Conservation (phyloP, 106 monocot species). For the Phalaenopsis equestris region DNA sequence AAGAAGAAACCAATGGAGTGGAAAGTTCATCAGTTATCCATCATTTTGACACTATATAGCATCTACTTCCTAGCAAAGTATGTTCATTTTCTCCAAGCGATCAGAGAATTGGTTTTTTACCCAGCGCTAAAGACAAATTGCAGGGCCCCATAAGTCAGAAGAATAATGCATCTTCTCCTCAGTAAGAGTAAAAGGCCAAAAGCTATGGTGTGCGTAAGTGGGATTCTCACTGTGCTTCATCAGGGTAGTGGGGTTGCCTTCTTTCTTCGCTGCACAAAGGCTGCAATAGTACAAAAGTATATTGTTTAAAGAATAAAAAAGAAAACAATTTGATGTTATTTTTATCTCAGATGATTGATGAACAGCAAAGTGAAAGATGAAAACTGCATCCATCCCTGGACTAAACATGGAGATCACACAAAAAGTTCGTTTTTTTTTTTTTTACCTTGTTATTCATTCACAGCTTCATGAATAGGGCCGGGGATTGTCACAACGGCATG, state of each 20-base stretch:
- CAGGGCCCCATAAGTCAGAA: conserved; percentile 39
- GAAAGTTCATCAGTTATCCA: conserved; percentile 36
- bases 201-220: conserved; percentile 19
- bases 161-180: conserved; percentile 20
- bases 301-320: background rate
- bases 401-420: background rate
- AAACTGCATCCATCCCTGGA: background rate
- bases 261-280: background rate
- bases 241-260: conserved; percentile 18
- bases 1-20: conserved; percentile 43
- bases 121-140: conserved; percentile 16
- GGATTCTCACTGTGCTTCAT: conserved; percentile 24
- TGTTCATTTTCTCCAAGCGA: conserved; percentile 29
- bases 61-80: conserved; percentile 16
- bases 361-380: conserved; percentile 4
- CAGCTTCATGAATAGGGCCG: background rate
- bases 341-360: conserved; percentile 16
- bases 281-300: background rate
- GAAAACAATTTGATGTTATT: background rate
- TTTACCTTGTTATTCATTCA: background rate
- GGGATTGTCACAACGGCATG: background rate
- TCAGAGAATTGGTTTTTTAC: conserved; percentile 58
- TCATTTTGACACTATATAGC: conserved; percentile 31
- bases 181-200: conserved; percentile 29
- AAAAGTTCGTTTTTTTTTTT: background rate